Percentiles rank a stretch among this genome's conserved stretches.
phyloP scores from a whole-genome alignment of 2,329 filamentous ascomycete species.

The Calonectria henricotiae region DNA sequence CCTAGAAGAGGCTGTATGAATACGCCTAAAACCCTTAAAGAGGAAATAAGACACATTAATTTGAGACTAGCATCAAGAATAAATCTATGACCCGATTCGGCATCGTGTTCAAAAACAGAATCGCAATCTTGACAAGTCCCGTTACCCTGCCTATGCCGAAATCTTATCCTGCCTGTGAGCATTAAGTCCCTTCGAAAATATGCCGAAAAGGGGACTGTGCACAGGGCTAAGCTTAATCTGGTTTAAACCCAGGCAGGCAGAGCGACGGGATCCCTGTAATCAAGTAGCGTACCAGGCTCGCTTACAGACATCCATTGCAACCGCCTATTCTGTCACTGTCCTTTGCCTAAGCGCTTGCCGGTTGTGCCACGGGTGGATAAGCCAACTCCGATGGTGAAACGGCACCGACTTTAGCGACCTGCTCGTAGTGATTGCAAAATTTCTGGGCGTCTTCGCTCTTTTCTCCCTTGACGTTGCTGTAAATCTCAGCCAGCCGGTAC shows the following conservation, averaged over 20 bases:
- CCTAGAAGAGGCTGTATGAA: background rate
- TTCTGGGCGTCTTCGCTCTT: constrained; percentile 3
- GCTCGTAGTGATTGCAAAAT: background rate
- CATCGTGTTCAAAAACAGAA: constrained; percentile 5
- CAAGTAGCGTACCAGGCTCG: background rate
- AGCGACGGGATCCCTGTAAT: background rate
- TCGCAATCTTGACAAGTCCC: constrained; percentile 6
- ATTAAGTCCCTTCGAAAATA: constrained; percentile 9
- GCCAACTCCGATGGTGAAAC: constrained; percentile 1
- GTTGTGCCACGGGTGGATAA: constrained; percentile 2
- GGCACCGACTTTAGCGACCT: background rate
- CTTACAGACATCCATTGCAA: constrained; percentile 3
- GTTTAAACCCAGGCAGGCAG: background rate
- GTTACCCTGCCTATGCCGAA: background rate
- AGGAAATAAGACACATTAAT: background rate
- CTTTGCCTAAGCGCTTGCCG: constrained; percentile 1
- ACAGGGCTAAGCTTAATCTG: constrained; percentile 4
- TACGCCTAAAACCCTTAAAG: background rate
- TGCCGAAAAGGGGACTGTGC: constrained; percentile 3
- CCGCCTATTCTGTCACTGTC: constrained; percentile 6
- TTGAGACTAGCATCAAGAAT: constrained; percentile 1
- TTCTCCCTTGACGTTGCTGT: constrained; percentile 1
- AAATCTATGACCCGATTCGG: constrained; percentile 4
- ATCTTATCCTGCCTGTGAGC: constrained; percentile 1
- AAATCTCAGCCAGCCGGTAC: background rate